Conservation (phyloP, 495 filamentous ascomycete genomes). For the Podospora pseudoanserina region DNA sequence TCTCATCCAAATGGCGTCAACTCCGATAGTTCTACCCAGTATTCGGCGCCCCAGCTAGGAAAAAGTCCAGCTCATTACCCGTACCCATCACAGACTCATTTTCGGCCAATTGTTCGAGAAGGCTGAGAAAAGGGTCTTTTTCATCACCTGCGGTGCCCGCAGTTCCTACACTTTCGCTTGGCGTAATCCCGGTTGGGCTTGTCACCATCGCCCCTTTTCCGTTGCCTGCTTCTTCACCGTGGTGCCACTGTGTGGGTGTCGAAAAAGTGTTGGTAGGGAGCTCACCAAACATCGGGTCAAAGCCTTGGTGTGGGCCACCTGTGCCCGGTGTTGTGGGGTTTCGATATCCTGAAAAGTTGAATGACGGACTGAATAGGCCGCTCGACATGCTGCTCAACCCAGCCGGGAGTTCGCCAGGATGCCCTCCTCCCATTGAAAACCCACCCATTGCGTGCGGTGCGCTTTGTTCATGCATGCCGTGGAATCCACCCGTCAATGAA, state of each 20-base stretch:
- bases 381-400: slow-evolving; percentile 8
- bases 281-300: slow-evolving; percentile 57
- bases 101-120: slow-evolving; percentile 77
- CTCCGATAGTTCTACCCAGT: neutral
- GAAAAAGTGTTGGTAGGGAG: slow-evolving; percentile 44
- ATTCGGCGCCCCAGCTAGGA: slow-evolving; percentile 40
- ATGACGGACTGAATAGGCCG: slow-evolving; percentile 26
- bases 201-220: slow-evolving; percentile 20
- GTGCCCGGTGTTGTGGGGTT: slow-evolving; percentile 19
- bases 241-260: slow-evolving; percentile 45
- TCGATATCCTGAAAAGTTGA: slow-evolving; percentile 24
- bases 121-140: slow-evolving; percentile 73
- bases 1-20: neutral
- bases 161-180: slow-evolving; percentile 38
- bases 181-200: slow-evolving; percentile 40
- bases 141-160: slow-evolving; percentile 43
- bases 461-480: slow-evolving; percentile 19
- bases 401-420: slow-evolving; percentile 8
- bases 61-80: slow-evolving; percentile 63
- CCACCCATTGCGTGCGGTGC: slow-evolving; percentile 23
- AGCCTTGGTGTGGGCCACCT: slow-evolving; percentile 29
- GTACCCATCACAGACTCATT: slow-evolving; percentile 56
- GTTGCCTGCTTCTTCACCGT: slow-evolving; percentile 28
- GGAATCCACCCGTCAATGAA: slow-evolving; percentile 21
- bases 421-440: slow-evolving; percentile 22